Base-by-base conservation (phyloP, 2,329 filamentous ascomycete genomes). In the Colletotrichum truncatum region DNA sequence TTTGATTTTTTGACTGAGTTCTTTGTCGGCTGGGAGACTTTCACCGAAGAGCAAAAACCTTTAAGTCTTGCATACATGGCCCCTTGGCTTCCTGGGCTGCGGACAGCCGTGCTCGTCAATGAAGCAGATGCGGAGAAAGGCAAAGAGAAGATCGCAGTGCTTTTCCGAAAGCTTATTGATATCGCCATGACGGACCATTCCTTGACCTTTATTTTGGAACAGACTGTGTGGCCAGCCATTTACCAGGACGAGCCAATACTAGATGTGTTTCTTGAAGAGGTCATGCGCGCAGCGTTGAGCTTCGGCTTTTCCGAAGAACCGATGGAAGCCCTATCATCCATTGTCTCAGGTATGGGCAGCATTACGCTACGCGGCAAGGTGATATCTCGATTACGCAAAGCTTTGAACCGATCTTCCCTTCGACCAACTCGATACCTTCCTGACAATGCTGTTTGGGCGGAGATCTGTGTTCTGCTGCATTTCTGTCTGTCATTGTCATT, bases 1-100 rank as follows among this genome's bases (percentile, higher is more conserved):
- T 85, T 84, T 7, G 89, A 92, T 71, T 92, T 92, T 70, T 72
- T 92, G 38, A 91, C 89, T n/a, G 89, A 91, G 70, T 92, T 92
- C 72, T 91, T 92, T 64, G 87, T 91, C 23, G 88, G 89, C 16
- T 92, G 89, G 89, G 88, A 90, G 69, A 90, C 88, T 70, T 89
- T 91, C 70, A 84, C 87, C 1, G 86, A 89, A 32, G 86, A 90
- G 60, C 89, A 92, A 72, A 88, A 89, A 69, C 87, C 89, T 1
- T 73, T 91, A 23, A 90, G 88, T 69, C 80, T 92, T 28, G 85
- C 88, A 6, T 92, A 92, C 72, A 90, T 92, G 86, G 87, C 89
- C 6, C 89, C 89, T 2, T 92, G 89, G 89, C 79, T 92, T 36
- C 81, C 85, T 6, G 85, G 88, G 11, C 76, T 92, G 32, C 85